These are phyloP conservation scores for Ogataea ramenticola DNA, from an alignment of 805 yeast species.

Conservation along the genomic window DNA sequence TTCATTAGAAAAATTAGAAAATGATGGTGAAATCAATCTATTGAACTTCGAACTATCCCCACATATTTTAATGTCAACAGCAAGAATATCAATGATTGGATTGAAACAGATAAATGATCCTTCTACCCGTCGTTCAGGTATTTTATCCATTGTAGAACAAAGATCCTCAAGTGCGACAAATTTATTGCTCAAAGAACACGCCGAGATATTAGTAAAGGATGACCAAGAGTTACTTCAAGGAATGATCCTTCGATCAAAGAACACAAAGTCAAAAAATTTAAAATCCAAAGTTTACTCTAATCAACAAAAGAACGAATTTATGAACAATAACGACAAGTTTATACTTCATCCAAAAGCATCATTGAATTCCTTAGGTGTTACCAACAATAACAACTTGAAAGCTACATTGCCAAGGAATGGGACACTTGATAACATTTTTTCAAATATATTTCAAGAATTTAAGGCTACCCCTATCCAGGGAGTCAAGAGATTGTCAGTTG, in stretches of 20 bases:
- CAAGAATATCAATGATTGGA: conserved; percentile 31
- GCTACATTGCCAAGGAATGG: conserved; percentile 3
- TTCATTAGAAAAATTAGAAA: conserved; percentile 15
- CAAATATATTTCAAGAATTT: conserved; percentile 22
- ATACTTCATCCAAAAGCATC: conserved; percentile 29
- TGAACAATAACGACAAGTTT: conserved; percentile 11
- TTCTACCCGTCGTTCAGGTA: conserved; percentile 32
- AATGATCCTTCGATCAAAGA: neutral
- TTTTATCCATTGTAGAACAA: conserved; percentile 27
- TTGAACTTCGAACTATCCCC: conserved; percentile 16
- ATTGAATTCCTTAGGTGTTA: conserved; percentile 18
- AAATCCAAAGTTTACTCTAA: neutral
- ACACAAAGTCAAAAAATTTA: too few species aligned
- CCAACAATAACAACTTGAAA: neutral
- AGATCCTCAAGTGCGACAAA: conserved; percentile 18
- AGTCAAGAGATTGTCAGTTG: conserved; percentile 16
- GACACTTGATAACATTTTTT: conserved; percentile 18
- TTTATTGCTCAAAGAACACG: conserved; percentile 12
- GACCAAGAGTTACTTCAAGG: conserved; percentile 2
- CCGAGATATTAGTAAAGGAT: conserved; percentile 5
- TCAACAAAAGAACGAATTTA: conserved; percentile 2
- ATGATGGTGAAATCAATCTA: conserved; percentile 7
- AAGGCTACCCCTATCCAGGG: conserved; percentile 26
- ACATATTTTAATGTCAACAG: conserved; percentile 19
- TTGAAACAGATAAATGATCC: conserved; percentile 32